phyloP scores from a whole-genome alignment of 129 eudicot genomes.

The Flaveria brownii region DNA sequence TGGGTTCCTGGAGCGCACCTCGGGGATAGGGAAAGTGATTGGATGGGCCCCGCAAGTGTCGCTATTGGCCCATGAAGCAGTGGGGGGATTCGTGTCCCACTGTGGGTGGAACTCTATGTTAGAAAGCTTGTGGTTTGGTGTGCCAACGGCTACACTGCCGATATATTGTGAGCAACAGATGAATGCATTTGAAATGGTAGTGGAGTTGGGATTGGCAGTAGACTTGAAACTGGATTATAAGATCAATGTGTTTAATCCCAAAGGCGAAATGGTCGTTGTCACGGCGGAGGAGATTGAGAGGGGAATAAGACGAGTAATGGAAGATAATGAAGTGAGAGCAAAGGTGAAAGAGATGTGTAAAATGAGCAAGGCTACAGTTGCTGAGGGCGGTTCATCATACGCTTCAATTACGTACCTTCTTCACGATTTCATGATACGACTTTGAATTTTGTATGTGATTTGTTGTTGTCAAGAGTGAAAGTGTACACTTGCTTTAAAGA shows the following conservation, averaged over 20 bases:
- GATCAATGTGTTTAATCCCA: constrained; percentile 29
- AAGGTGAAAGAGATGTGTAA: constrained; percentile 29
- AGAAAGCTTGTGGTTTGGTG: constrained; percentile 52
- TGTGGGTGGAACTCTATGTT: constrained; percentile 61
- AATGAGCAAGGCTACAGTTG: not conserved
- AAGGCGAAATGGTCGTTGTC: constrained; percentile 22
- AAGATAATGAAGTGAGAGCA: constrained; percentile 21
- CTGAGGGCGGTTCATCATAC: constrained; percentile 49
- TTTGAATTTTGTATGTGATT: not conserved
- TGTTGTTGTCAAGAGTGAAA: too few species aligned
- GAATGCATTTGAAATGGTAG: constrained; percentile 32
- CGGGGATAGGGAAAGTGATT: constrained; percentile 46
- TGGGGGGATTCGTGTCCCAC: constrained; percentile 57
- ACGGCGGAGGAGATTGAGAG: constrained; percentile 30
- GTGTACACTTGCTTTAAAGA: too few species aligned
- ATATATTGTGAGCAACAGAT: constrained; percentile 43
- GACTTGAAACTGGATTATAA: constrained; percentile 34
- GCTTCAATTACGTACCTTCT: constrained; percentile 1
- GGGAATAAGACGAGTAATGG: constrained; percentile 27
- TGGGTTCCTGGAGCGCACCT: constrained; percentile 47
- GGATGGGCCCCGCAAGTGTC: constrained; percentile 61
- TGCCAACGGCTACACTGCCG: constrained; percentile 47
- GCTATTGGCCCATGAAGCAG: constrained; percentile 44
- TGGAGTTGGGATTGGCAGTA: constrained; percentile 37
- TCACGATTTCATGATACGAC: not conserved